A percentile compares a stretch with the other conserved stretches of the same genome.
These are phyloP conservation scores for Carpinus fangiana DNA, from an alignment of 306 rosid species.

Conservation along the genomic window DNA sequence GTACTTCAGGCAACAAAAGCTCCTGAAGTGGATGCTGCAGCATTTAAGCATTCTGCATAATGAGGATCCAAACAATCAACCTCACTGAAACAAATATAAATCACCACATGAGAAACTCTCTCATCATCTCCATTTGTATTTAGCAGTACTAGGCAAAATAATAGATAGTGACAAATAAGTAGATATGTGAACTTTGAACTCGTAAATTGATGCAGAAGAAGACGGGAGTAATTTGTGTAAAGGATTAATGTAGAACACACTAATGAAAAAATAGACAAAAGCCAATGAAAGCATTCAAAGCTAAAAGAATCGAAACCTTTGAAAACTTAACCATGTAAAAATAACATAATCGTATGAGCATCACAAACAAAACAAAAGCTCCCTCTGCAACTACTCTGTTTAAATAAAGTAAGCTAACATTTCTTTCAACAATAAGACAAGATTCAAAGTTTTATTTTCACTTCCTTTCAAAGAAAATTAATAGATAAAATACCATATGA, in stretches of 20 bases:
- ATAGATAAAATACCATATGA: conserved; percentile 65
- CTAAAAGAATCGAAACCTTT: neutral
- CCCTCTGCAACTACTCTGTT: neutral
- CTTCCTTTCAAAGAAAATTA: neutral
- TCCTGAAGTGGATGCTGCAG: neutral
- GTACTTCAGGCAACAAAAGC: neutral
- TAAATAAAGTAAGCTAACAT: neutral
- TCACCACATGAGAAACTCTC: neutral
- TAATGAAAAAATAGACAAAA: neutral
- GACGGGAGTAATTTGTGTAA: neutral
- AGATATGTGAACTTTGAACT: neutral
- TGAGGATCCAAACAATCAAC: neutral
- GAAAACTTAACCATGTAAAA: neutral
- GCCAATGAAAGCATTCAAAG: too few species aligned
- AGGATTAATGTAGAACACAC: neutral
- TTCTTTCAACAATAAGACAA: neutral
- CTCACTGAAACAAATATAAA: neutral
- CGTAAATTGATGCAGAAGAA: neutral
- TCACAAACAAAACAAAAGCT: neutral
- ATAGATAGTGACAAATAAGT: neutral
- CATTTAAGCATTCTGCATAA: neutral
- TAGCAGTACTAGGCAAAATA: neutral
- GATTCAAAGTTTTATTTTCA: neutral
- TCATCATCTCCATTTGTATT: neutral
- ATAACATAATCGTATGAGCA: neutral